Evolutionary conservation across 805 yeast genomes (phyloP).

Genomic region (Blastobotrys chiropterorum): DNA sequence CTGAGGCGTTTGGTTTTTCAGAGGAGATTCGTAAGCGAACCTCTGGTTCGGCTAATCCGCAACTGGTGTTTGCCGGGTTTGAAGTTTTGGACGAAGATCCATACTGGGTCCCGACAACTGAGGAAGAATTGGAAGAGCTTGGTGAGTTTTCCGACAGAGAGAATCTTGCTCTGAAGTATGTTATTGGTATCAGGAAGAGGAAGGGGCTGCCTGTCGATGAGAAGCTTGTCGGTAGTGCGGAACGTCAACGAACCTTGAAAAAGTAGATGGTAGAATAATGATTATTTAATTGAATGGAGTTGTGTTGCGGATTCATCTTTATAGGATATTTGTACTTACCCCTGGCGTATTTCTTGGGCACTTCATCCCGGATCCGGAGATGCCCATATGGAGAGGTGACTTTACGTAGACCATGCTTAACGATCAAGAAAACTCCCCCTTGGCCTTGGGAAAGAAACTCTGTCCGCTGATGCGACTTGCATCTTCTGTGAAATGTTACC

Average conservation of each 20-base stretch:
- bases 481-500: no score
- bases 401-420: no score
- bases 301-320: no score
- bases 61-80: slow-evolving; percentile 82
- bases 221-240: slow-evolving; percentile 86
- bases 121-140: slow-evolving; percentile 86
- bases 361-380: no score
- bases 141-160: slow-evolving; percentile 93
- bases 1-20: slow-evolving; percentile 93
- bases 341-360: no score
- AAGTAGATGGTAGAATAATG: slow-evolving; percentile 12
- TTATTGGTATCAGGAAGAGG: slow-evolving; percentile 73
- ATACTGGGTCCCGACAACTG: slow-evolving; percentile 98
- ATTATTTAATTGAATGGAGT: no score
- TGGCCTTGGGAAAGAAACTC: no score
- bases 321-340: no score
- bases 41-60: slow-evolving; percentile 97
- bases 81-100: slow-evolving; percentile 89
- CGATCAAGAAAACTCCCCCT: no score
- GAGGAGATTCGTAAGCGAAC: slow-evolving; percentile 91
- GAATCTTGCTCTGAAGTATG: slow-evolving; percentile 80
- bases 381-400: no score
- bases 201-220: slow-evolving; percentile 38
- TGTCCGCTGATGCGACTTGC: no score
- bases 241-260: slow-evolving; percentile 78